These are phyloP conservation scores for Entrophospora sp. DNA, from an alignment of 192 early-diverging fungal genomes.

Conservation along the genomic window DNA sequence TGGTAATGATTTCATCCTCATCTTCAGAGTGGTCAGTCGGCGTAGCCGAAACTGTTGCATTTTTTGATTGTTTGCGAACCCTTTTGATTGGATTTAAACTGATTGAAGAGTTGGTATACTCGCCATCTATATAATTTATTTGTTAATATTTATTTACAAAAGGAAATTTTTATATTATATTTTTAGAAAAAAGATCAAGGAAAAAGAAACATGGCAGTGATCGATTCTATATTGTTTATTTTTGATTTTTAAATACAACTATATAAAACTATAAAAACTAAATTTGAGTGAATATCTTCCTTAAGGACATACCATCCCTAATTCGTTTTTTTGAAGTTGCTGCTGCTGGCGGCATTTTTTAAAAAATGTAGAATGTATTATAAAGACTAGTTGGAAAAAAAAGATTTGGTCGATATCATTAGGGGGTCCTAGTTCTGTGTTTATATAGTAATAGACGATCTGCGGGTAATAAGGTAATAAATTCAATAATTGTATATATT, in stretches of 20 bases:
- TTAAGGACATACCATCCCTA: constrained; percentile 1
- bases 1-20: not conserved
- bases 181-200: not conserved
- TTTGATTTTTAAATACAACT: not conserved
- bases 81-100: not conserved
- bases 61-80: not conserved
- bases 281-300: no score
- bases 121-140: not conserved
- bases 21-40: constrained; percentile 6
- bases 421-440: no score
- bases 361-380: no score
- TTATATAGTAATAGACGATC: no score
- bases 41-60: not conserved
- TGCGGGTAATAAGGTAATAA: no score
- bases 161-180: not conserved
- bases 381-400: no score
- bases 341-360: not conserved
- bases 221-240: not conserved
- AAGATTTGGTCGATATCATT: no score
- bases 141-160: not conserved
- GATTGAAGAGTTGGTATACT: not conserved
- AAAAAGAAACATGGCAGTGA: not conserved
- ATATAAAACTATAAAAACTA: not conserved
- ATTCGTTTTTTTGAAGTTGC: not conserved
- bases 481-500: no score